Evolutionary conservation across 2,329 filamentous ascomycete species (phyloP), one percentile per base, ranked within the genome.

Genomic region (Botrytis pseudocinerea): DNA sequence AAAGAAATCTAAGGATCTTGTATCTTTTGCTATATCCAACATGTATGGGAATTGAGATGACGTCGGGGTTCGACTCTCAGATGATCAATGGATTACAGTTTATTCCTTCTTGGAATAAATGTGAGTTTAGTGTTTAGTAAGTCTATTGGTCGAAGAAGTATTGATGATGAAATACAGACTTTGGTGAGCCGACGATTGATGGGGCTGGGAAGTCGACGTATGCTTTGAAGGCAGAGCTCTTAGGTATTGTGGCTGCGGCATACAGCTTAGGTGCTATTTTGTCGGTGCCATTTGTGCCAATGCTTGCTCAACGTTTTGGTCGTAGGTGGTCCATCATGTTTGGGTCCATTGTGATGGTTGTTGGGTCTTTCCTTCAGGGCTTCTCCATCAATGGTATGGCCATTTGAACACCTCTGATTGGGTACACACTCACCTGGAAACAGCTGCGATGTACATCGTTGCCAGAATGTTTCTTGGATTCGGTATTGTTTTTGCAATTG

Each of bases 261-360:
- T 89, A 89, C 78, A 85, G 85, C 66, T 82, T 89, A 4, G 87
- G 88, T 12, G 87, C 87, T 22, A 85, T 89, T 71, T 81, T 85
- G 48, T 83, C 83, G 25, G 83, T 89, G 14, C 88, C 87, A 0
- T 82, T 89, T 73, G 85, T 87, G 4, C 84, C 87, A 0, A 82
- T 84, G 69, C 76, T 89, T 16, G 86, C 86, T 69, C 84, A 89
- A 72, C 79, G 80, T n/a, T 82, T 84, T 57, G 87, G 86, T 22
- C 80, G 85, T 73, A 82, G 86, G 73, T 85, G 83, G 83, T 85
- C 87, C n/a, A 88, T 90, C 73, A 82, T 89, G 73, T 69, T 85
- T 44, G 88, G 88, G 0, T 89, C 87, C 22, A 70, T 82, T 0
- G 82, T 89, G 74, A 89, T 89, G 84, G 81, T 87, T 54, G 76